These are phyloP conservation scores for Tephrocybe sp. DNA, from an alignment of 768 basidiomycete genomes.

Conservation along the genomic window DNA sequence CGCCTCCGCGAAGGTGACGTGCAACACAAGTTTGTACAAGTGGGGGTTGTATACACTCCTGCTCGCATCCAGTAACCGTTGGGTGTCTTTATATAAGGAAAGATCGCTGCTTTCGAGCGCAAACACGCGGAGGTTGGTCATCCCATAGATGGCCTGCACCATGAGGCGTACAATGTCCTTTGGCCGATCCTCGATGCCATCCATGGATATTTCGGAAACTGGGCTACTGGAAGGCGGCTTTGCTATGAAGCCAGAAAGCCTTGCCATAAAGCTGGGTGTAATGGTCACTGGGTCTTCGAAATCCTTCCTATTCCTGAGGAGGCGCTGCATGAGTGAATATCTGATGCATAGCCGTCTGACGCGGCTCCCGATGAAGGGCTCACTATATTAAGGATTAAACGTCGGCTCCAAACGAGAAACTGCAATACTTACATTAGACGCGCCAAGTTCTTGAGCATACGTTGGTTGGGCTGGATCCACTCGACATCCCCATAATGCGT, in stretches of 20 bases:
- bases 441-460: neutral
- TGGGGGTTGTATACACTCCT: neutral
- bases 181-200: neutral
- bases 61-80: neutral
- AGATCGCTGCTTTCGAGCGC: conserved; percentile 1
- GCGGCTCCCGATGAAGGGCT: neutral
- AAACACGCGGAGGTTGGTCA: neutral
- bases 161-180: conserved; percentile 3
- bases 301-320: conserved; percentile 1
- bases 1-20: neutral
- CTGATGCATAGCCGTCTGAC: neutral
- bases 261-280: neutral
- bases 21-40: neutral
- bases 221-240: neutral
- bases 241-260: neutral
- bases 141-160: neutral
- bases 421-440: neutral
- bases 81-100: neutral
- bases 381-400: neutral
- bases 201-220: neutral
- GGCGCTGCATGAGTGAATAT: neutral
- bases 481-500: conserved; percentile 1
- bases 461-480: neutral
- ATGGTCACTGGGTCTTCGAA: neutral
- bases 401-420: neutral